Evolutionary conservation across 768 basidiomycete species (phyloP).

Genomic region (Suillus decipiens): DNA sequence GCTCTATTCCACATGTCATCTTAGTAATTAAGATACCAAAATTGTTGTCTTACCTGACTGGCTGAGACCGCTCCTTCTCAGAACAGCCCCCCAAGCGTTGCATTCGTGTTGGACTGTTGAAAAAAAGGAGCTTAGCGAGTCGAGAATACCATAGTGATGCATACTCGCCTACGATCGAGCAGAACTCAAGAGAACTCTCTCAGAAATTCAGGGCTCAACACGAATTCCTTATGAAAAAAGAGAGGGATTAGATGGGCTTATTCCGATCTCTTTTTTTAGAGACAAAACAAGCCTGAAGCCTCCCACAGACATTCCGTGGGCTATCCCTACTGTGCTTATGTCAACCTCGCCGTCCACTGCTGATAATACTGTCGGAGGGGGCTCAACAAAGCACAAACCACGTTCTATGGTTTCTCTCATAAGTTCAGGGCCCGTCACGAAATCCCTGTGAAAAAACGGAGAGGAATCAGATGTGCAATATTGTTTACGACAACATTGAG

Average conservation of each 20-base stretch:
- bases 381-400: constrained; percentile 98
- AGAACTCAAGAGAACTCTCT: too few relatives aligned
- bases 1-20: constrained; percentile 27
- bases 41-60: constrained; percentile 96
- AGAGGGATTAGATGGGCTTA: too few relatives aligned
- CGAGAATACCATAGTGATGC: constrained; percentile 18
- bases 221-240: too few relatives aligned
- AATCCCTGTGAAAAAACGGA: constrained; percentile 64
- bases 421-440: constrained; percentile 95
- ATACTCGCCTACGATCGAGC: constrained; percentile 74
- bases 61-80: constrained; percentile 98
- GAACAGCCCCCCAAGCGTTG: constrained; percentile 97
- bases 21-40: neutral
- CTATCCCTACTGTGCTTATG: too few relatives aligned
- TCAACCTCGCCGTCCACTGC: too few relatives aligned
- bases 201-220: too few relatives aligned
- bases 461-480: neutral
- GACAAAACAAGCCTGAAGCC: too few relatives aligned
- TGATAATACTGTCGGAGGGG: constrained; percentile 61
- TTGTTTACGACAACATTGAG: neutral
- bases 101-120: constrained; percentile 96
- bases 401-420: constrained; percentile 89
- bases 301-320: too few relatives aligned
- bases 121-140: constrained; percentile 9
- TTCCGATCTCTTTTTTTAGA: too few relatives aligned